phyloP scores from a whole-genome alignment of 306 rosid genomes.

The Cucumis sativus region DNA sequence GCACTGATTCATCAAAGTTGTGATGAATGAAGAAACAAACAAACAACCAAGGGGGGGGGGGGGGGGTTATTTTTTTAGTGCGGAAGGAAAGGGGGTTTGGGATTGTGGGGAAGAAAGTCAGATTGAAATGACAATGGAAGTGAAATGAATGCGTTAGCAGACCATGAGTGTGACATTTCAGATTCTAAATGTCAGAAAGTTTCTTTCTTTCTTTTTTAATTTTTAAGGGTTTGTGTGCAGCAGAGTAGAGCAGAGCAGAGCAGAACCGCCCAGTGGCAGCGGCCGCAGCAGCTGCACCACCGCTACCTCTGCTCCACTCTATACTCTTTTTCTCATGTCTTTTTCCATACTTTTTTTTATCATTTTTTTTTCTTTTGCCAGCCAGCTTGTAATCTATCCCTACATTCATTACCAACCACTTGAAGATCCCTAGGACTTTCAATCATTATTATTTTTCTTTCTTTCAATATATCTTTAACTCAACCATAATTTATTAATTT shows the following conservation, averaged over 20 bases:
- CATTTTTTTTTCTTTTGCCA: background rate
- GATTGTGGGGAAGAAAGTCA: constrained; percentile 19
- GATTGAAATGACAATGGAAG: constrained; percentile 52
- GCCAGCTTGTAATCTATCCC: constrained; percentile 1
- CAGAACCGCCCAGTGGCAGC: background rate
- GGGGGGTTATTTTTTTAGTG: constrained; percentile 9
- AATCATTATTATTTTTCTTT: background rate
- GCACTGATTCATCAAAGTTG: background rate
- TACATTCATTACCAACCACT: constrained; percentile 6
- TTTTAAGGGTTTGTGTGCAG: background rate
- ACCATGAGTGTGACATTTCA: constrained; percentile 87
- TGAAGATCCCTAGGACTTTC: constrained; percentile 1
- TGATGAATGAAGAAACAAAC: too few species aligned
- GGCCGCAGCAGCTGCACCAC: constrained; percentile 2
- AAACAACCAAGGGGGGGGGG: too few species aligned
- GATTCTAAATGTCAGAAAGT: constrained; percentile 73
- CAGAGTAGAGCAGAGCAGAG: background rate
- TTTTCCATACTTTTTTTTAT: background rate
- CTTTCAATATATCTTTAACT: background rate
- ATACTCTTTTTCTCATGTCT: constrained; percentile 1
- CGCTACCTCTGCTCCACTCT: background rate
- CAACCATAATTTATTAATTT: too few species aligned
- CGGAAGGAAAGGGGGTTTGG: constrained; percentile 22
- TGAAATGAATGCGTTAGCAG: constrained; percentile 46
- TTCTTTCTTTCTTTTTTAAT: too few species aligned